Percentiles rank a stretch among this genome's conserved stretches.
Evolutionary conservation across 768 basidiomycete genomes (phyloP).

Genomic region (Suillus spraguei): DNA sequence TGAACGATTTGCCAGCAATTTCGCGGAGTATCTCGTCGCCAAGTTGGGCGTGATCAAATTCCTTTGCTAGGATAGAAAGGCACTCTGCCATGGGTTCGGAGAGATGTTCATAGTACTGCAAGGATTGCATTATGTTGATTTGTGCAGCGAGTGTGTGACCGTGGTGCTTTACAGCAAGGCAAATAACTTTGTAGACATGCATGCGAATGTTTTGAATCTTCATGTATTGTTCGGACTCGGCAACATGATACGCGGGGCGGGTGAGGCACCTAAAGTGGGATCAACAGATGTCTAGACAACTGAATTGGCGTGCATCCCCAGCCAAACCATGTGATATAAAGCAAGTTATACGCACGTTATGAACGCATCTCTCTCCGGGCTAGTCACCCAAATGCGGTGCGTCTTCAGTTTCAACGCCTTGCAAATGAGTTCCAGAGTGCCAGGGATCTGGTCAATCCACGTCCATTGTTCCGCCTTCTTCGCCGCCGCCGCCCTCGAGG

Average conservation of each 20-base stretch:
- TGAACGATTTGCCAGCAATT: slow-evolving; percentile 78
- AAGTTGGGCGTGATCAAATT: slow-evolving; percentile 87
- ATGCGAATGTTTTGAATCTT: slow-evolving; percentile 70
- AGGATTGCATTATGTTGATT: slow-evolving; percentile 85
- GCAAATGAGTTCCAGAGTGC: slow-evolving; percentile 67
- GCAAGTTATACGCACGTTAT: slow-evolving; percentile 59
- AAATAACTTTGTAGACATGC: slow-evolving; percentile 87
- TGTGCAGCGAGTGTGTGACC: slow-evolving; percentile 83
- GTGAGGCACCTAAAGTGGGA: slow-evolving; percentile 71
- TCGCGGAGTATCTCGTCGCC: slow-evolving; percentile 92
- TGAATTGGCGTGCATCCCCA: neutral
- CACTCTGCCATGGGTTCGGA: slow-evolving; percentile 94
- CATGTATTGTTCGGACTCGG: slow-evolving; percentile 88
- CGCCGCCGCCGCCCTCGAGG: slow-evolving; percentile 43
- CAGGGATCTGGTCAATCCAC: slow-evolving; percentile 79
- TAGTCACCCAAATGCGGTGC: slow-evolving; percentile 91
- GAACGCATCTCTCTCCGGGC: slow-evolving; percentile 80
- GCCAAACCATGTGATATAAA: neutral
- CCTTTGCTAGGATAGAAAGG: slow-evolving; percentile 73
- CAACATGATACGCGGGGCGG: slow-evolving; percentile 83
- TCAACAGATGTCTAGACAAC: slow-evolving; percentile 11
- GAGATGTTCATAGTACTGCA: slow-evolving; percentile 94
- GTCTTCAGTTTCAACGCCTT: slow-evolving; percentile 67
- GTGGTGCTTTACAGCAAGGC: slow-evolving; percentile 90
- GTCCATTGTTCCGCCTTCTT: slow-evolving; percentile 59